Evolutionary conservation across 257 asterid species (phyloP), one percentile per base, ranked within the genome.

Genomic region (Ballota nigra): DNA sequence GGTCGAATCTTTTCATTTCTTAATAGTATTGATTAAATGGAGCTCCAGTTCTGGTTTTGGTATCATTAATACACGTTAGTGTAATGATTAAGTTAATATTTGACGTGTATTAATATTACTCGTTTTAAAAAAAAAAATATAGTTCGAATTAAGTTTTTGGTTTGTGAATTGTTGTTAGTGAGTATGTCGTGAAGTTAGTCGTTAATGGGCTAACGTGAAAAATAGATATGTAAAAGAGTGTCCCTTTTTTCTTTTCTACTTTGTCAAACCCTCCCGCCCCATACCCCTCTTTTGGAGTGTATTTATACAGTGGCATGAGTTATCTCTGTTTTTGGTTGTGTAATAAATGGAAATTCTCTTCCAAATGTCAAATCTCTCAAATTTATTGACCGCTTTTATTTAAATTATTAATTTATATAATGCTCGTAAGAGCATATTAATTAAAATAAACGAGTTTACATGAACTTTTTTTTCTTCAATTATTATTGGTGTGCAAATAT

Each of bases 141-240:
- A 15, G 51, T 43, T 2, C n/a, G 60, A 20, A 53, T 20, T 53
- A 20, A 7, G 11, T 8, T 22, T 2, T 55, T 22, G 15, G 6
- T 22, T 19, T 18, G 57, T 51, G 57, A 12, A 40, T 40, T 64
- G 8, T 11, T 4, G 8, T 11, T 4, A 0, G n/a, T 1, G 36
- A 63, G 31, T 34, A 20, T 65, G 76, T 62, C 70, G 49, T 76
- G 79, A 68, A 81, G 76, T 73, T 82, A 61, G 49, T 61, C 73
- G 43, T 72, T 81, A 83, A 72, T 69, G 53, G 6, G 19, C 53
- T 15, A 22, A 47, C 43, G 67, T 77, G 77, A 77, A 70, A 62
- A 43, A 56, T 8, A 58, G 20, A n/a, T 13, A 36, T 40, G 19
- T 34, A 18, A 0, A 2, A 1, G 4, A n/a, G 0, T 6, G 4